These are phyloP conservation scores for Cynanchum wilfordii DNA, from an alignment of 257 asterid genomes.

Conservation along the genomic window DNA sequence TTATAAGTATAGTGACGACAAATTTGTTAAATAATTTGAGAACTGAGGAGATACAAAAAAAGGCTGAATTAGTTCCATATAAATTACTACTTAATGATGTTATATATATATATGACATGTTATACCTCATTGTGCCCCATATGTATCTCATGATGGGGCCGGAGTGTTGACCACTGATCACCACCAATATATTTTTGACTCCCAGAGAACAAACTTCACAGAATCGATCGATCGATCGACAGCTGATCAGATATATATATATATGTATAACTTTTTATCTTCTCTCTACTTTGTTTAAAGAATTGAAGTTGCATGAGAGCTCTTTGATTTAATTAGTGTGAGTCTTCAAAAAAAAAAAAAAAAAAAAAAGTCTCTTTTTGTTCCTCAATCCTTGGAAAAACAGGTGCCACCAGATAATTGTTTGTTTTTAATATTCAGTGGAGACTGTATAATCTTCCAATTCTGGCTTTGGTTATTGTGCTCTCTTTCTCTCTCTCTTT, in stretches of 20 bases:
- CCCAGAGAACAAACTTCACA: neutral
- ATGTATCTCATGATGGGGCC: neutral
- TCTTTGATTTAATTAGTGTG: neutral
- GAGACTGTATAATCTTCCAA: neutral
- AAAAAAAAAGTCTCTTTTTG: neutral
- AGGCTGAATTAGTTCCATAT: neutral
- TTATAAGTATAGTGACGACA: neutral
- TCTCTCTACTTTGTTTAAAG: neutral
- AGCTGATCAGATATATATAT: neutral
- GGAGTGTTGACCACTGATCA: neutral
- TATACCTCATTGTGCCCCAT: neutral
- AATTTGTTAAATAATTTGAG: neutral
- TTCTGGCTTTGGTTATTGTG: neutral
- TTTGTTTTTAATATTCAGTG: neutral
- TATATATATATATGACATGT: too few species aligned
- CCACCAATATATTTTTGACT: neutral
- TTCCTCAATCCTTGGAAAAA: slow-evolving; percentile 15
- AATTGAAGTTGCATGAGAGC: neutral
- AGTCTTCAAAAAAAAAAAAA: neutral
- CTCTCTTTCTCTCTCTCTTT: too few species aligned
- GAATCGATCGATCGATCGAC: neutral
- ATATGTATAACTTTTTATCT: neutral
- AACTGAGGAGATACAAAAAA: neutral
- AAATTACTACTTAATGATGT: neutral
- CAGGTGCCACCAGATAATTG: neutral